Evolutionary conservation across 2,329 filamentous ascomycete genomes (phyloP).

Genomic region (Fusarium sp.): DNA sequence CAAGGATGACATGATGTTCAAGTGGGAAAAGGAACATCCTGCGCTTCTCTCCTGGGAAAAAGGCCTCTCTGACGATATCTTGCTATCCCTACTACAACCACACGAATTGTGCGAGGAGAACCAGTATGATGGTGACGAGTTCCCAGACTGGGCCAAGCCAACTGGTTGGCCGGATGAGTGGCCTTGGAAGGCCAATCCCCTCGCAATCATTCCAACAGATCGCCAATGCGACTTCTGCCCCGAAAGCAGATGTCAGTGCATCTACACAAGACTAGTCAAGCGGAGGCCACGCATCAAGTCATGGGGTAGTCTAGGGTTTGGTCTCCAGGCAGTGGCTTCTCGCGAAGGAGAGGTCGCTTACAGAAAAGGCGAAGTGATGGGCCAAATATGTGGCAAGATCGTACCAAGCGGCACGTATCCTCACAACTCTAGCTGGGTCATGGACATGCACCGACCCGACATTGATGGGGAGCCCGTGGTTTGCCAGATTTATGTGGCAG

Average conservation of each 20-base stretch:
- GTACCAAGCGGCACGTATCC: not conserved
- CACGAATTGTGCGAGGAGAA: not conserved
- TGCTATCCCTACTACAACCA: not conserved
- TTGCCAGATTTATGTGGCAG: not conserved
- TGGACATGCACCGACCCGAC: constrained; percentile 4
- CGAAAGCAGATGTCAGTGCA: not conserved
- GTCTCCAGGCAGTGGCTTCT: constrained; percentile 1
- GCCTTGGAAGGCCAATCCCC: not conserved
- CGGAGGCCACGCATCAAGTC: constrained; percentile 1
- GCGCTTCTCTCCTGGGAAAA: not conserved
- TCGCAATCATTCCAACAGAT: not conserved
- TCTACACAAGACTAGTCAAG: not conserved
- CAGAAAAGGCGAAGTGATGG: not conserved
- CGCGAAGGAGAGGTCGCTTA: not conserved
- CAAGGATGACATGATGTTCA: not conserved
- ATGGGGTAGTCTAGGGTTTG: not conserved
- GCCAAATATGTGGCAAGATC: not conserved
- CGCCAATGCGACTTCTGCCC: not conserved
- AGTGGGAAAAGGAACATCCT: constrained; percentile 4
- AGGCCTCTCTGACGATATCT: constrained; percentile 1
- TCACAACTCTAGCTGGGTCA: constrained; percentile 1
- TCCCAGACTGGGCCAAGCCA: not conserved
- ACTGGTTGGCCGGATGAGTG: not conserved
- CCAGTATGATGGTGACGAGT: not conserved
- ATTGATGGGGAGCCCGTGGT: not conserved